Percentiles rank a stretch among this genome's conserved stretches.
These are phyloP conservation scores for Pleurotus sapidus DNA, from an alignment of 768 basidiomycete species.

Conservation along the genomic window DNA sequence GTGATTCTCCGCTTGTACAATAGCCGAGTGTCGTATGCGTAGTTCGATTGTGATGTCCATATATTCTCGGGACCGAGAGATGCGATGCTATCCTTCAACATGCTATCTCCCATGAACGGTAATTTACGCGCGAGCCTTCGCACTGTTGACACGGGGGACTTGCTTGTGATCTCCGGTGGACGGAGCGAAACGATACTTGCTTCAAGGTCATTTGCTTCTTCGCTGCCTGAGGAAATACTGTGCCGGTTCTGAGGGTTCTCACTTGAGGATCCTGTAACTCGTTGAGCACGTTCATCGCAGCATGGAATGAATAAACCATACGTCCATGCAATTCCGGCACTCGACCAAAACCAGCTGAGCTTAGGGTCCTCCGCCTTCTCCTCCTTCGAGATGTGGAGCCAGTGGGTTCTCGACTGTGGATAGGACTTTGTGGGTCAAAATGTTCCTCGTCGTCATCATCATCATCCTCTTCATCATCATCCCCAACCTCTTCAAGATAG, in stretches of 20 bases:
- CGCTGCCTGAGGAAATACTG: constrained; percentile 24
- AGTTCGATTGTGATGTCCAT: constrained; percentile 79
- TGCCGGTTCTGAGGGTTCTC: constrained; percentile 13
- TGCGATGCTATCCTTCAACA: constrained; percentile 50
- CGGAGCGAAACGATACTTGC: constrained; percentile 32
- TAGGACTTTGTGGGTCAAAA: constrained; percentile 30
- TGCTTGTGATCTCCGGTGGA: constrained; percentile 1
- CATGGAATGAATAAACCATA: not conserved
- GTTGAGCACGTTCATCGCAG: too few species aligned
- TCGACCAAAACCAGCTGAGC: constrained; percentile 18
- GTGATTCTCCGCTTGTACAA: constrained; percentile 90
- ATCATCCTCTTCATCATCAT: constrained; percentile 58
- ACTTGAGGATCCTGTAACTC: not conserved
- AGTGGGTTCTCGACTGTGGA: constrained; percentile 18
- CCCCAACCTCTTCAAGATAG: constrained; percentile 57
- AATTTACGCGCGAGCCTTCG: not conserved
- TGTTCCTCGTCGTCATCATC: constrained; percentile 45
- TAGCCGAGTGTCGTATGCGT: constrained; percentile 79
- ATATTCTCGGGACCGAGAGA: constrained; percentile 47
- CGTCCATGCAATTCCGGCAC: not conserved
- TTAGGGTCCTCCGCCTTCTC: constrained; percentile 31
- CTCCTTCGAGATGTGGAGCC: constrained; percentile 10
- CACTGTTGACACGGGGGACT: constrained; percentile 5
- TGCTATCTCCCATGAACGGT: constrained; percentile 29
- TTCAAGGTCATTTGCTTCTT: constrained; percentile 39